Evolutionary conservation across 2,329 filamentous ascomycete species (phyloP).

Genomic region (Pseudodiploospora longispora): DNA sequence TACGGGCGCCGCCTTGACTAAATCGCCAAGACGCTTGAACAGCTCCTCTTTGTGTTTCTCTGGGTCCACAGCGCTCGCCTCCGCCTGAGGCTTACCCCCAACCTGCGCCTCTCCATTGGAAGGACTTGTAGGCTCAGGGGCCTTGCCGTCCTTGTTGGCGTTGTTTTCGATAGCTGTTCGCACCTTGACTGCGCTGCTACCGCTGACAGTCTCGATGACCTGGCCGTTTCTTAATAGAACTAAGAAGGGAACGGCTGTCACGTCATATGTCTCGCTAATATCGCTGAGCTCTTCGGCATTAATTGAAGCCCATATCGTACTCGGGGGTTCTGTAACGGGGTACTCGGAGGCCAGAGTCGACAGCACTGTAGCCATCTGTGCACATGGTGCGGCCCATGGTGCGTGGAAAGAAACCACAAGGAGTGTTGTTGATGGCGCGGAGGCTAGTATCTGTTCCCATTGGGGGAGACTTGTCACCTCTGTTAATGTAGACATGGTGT

Average conservation of each 20-base stretch:
- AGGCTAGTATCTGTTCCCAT: constrained; percentile 62
- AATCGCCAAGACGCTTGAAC: constrained; percentile 67
- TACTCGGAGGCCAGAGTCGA: constrained; percentile 81
- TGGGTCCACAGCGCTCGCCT: constrained; percentile 34
- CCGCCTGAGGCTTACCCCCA: constrained; percentile 34
- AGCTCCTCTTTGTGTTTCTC: constrained; percentile 73
- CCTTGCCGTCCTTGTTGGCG: constrained; percentile 41
- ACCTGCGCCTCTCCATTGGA: constrained; percentile 29
- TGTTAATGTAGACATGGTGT: constrained; percentile 63
- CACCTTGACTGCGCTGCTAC: constrained; percentile 81
- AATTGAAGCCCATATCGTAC: constrained; percentile 77
- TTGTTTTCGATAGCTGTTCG: constrained; percentile 79
- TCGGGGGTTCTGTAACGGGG: constrained; percentile 55
- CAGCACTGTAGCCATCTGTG: constrained; percentile 85
- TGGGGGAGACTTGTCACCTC: constrained; percentile 67
- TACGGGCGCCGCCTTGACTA: constrained; percentile 91
- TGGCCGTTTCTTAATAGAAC: constrained; percentile 70
- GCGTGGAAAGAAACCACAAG: constrained; percentile 91
- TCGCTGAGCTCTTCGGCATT: constrained; percentile 94
- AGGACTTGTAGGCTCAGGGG: constrained; percentile 25
- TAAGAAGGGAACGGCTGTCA: constrained; percentile 88
- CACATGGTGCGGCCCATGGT: constrained; percentile 92
- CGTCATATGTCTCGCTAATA: constrained; percentile 85
- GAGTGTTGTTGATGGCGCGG: constrained; percentile 61
- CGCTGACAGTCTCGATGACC: constrained; percentile 77